phyloP scores from a whole-genome alignment of 2,329 filamentous ascomycete genomes.

The Huntiella decipiens region DNA sequence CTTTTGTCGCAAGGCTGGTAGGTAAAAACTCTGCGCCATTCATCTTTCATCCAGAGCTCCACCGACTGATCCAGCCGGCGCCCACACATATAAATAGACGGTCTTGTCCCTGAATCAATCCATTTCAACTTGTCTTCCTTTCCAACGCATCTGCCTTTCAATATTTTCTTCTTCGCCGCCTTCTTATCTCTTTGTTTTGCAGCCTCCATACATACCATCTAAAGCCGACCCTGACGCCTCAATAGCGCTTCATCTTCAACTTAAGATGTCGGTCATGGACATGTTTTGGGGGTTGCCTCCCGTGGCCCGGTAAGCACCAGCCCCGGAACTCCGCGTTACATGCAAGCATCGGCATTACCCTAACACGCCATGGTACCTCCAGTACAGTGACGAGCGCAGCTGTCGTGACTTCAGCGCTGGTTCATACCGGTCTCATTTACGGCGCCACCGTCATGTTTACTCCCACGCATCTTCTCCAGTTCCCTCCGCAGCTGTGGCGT shows the following conservation, averaged over 20 bases:
- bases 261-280: slow-evolving; percentile 14
- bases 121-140: not conserved
- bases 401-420: slow-evolving; percentile 39
- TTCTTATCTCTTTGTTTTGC: slow-evolving; percentile 12
- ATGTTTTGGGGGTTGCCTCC: slow-evolving; percentile 24
- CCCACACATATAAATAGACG: too few relatives aligned
- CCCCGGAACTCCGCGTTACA: slow-evolving; percentile 20
- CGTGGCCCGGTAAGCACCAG: slow-evolving; percentile 22
- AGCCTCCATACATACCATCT: slow-evolving; percentile 10
- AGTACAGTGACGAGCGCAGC: slow-evolving; percentile 49
- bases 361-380: slow-evolving; percentile 11
- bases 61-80: too few relatives aligned
- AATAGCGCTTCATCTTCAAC: slow-evolving; percentile 10
- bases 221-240: slow-evolving; percentile 3
- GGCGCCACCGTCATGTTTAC: slow-evolving; percentile 33
- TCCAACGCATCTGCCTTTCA: not conserved
- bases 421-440: slow-evolving; percentile 35
- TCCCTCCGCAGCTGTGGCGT: slow-evolving; percentile 27
- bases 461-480: slow-evolving; percentile 30
- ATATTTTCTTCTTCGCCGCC: not conserved
- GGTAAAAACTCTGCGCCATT: too few relatives aligned
- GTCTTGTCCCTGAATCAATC: too few relatives aligned
- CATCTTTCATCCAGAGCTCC: too few relatives aligned
- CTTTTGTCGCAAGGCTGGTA: too few relatives aligned
- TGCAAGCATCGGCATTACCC: slow-evolving; percentile 13